Percentiles rank a stretch among this genome's conserved stretches.
These are phyloP conservation scores for Fusarium newnesense DNA, from an alignment of 2,329 filamentous ascomycete genomes.

Conservation along the genomic window DNA sequence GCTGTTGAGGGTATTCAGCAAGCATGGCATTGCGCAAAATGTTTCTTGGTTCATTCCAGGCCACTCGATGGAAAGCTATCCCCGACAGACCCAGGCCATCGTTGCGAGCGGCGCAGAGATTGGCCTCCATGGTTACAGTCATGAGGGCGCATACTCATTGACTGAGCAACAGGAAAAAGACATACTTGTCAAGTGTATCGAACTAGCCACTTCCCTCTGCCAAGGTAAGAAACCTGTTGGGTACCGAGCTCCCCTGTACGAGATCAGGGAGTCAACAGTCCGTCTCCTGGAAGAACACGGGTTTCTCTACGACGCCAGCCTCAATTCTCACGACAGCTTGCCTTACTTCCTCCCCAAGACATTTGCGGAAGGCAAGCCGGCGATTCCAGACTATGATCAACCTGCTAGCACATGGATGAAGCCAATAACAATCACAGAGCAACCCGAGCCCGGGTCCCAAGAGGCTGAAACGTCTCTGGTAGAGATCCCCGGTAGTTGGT, in stretches of 20 bases:
- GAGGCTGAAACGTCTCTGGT: accelerated
- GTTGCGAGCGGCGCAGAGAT: neutral
- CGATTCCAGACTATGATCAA: neutral
- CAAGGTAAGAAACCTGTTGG: neutral
- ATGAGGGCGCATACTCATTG: neutral
- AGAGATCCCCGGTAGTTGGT: neutral
- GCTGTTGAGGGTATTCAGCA: neutral
- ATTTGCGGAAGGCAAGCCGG: neutral
- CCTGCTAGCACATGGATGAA: neutral
- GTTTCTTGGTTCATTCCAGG: neutral
- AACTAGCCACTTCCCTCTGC: neutral
- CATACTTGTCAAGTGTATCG: neutral
- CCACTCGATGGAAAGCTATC: neutral
- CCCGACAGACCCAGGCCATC: neutral
- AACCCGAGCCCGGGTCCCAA: accelerated
- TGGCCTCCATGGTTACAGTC: neutral
- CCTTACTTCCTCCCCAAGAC: neutral
- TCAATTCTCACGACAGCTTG: neutral
- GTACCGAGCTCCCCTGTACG: neutral
- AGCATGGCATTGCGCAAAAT: accelerated
- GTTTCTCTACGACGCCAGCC: neutral
- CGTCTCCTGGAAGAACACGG: accelerated
- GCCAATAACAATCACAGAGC: accelerated
- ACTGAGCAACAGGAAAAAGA: neutral
- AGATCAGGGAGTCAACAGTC: neutral